Conservation (phyloP, 345 rosid genomes). For the Noccaea caerulescens region DNA sequence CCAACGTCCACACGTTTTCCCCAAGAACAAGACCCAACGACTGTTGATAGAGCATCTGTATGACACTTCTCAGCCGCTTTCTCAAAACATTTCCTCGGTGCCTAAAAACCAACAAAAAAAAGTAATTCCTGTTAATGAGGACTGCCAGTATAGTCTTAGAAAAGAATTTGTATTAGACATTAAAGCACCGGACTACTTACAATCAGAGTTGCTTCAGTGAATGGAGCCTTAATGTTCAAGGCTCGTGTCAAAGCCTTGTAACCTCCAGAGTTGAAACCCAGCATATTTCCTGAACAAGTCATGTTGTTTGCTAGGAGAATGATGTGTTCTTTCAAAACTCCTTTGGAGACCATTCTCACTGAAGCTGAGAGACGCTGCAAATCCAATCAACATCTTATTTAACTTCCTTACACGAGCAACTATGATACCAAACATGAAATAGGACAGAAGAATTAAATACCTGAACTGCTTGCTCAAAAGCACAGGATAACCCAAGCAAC, state of each 20-base stretch:
- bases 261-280: conserved; percentile 90
- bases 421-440: conserved; percentile 1
- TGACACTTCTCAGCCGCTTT: conserved; percentile 90
- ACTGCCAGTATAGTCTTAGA: conserved; percentile 21
- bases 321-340: conserved; percentile 85
- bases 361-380: conserved; percentile 91
- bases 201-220: conserved; percentile 89
- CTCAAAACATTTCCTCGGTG: conserved; percentile 88
- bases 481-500: conserved; percentile 85
- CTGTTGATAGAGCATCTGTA: conserved; percentile 68
- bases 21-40: conserved; percentile 96
- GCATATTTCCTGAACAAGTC: conserved; percentile 84
- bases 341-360: conserved; percentile 80
- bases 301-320: conserved; percentile 84
- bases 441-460: conserved; percentile 46
- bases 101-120: conserved; percentile 48
- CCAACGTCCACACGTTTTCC: conserved; percentile 92
- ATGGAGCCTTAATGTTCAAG: conserved; percentile 84
- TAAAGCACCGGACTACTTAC: conserved; percentile 52
- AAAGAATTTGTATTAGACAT: conserved; percentile 18
- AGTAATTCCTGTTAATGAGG: conserved; percentile 1
- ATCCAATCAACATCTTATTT: conserved; percentile 18
- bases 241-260: conserved; percentile 74
- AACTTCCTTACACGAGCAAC: conserved; percentile 16
- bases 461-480: conserved; percentile 93